Base-by-base conservation (phyloP, 352 stramenopile genomes). In the Globisporangium perplexum region DNA sequence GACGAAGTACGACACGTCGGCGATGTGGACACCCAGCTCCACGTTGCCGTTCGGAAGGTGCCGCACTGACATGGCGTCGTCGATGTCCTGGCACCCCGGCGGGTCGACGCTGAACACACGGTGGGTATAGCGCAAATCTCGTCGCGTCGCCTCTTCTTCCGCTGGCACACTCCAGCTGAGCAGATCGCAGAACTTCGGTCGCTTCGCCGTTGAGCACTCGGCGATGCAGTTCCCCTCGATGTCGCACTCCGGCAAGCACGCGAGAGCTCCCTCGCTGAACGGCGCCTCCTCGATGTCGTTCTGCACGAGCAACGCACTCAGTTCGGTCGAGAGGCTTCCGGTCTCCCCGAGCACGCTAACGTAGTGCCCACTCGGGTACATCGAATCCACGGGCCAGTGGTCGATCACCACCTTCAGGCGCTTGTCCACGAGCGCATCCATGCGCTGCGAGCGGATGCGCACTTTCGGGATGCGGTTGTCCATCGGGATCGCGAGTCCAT, bases 1-100 rank as follows among this genome's bases (percentile, higher is more conserved):
- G 5, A 99, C 96, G 63, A 99, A 99, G 70, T 99, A 96, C 39
- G 96, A 98, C 3, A 99, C 97, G 69, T 99, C 97, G 0, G 97
- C 97, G 69, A 99, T 99, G 62, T 99, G 97, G 6, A 99, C 96
- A 3, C 96, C 97, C 5, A 98, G 74, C 55, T 98, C 86, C 18
- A 95, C 51, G 55, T 91, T 88, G 10, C 85, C 87, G 47, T 95
- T 94, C 3, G 77, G 57, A 31, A 96, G 66, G 0, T 57, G 54
- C 12, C 72, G 76, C 36, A 95, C 83, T 15, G 87, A 93, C 83
- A 96, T 93, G 39, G 88, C 84, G 62, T 96, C 88, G 57, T 96
- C 88, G 60, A 96, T 96, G 60, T 96, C 88, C 56, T 95, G 84
- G 53, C 88, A 96, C 0, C 86, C 88, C 0, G 77, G 83, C 11